Evolutionary conservation across 2,329 filamentous ascomycete species (phyloP).

Genomic region (Colletotrichum sansevieriae): DNA sequence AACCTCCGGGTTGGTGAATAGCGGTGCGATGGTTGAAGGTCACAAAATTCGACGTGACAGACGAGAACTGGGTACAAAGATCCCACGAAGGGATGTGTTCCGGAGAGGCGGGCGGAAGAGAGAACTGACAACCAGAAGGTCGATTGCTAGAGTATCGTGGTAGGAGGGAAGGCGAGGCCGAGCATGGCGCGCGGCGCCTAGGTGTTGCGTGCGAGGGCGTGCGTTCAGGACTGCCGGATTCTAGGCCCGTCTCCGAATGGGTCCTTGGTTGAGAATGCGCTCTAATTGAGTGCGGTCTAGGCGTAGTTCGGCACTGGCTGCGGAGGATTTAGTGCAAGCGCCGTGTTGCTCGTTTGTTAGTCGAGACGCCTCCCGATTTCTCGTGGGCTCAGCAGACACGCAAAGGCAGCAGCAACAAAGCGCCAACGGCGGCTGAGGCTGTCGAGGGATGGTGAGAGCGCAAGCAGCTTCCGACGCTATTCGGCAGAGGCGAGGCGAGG

Average conservation of each 20-base stretch:
- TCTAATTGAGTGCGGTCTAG: conserved; percentile 37
- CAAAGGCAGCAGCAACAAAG: not conserved
- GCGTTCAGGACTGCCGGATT: conserved; percentile 29
- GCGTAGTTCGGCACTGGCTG: conserved; percentile 3
- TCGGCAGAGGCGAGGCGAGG: conserved; percentile 22
- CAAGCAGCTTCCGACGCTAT: conserved; percentile 25
- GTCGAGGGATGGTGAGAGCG: conserved; percentile 28
- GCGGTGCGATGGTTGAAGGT: not conserved
- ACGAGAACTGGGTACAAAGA: not conserved
- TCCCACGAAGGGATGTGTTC: not conserved
- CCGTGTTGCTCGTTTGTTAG: conserved; percentile 26
- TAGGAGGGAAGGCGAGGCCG: conserved; percentile 16
- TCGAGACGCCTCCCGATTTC: conserved; percentile 20
- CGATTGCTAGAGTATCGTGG: conserved; percentile 34
- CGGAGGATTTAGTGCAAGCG: conserved; percentile 12
- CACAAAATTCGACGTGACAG: not conserved
- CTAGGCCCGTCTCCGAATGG: conserved; percentile 32
- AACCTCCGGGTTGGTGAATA: conserved; percentile 2
- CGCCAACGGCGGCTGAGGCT: conserved; percentile 31
- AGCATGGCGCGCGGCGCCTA: conserved; percentile 35
- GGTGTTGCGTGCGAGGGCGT: conserved; percentile 11
- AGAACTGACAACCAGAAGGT: not conserved
- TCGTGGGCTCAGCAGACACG: not conserved
- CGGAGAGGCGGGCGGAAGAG: not conserved
- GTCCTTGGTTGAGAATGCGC: conserved; percentile 25